phyloP scores from a whole-genome alignment of 306 rosid species.

The Vigna hirtella region DNA sequence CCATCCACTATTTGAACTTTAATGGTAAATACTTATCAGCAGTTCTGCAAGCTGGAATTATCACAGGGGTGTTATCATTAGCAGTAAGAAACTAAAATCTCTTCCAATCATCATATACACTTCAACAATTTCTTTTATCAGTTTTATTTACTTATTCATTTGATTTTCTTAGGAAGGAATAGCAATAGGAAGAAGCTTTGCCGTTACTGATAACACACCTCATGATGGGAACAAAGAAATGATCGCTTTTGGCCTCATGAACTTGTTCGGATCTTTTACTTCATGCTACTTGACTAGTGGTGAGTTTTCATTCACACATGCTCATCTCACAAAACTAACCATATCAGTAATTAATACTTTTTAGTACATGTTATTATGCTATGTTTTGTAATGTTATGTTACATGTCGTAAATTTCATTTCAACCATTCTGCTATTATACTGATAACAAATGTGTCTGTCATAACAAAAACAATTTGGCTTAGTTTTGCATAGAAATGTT shows the following conservation, averaged over 20 bases:
- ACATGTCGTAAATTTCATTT: too few relatives aligned
- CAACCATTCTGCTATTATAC: too few relatives aligned
- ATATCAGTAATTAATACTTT: too few relatives aligned
- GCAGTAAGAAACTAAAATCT: slow-evolving; percentile 61
- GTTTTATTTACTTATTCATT: not conserved
- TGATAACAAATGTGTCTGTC: too few relatives aligned
- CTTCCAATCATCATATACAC: not conserved
- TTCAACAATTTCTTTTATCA: not conserved
- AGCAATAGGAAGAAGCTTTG: slow-evolving; percentile 93
- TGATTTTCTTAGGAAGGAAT: slow-evolving; percentile 76
- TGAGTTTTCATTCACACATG: slow-evolving; percentile 26
- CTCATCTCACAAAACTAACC: too few relatives aligned
- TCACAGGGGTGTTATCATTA: slow-evolving; percentile 74
- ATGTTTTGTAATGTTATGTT: too few relatives aligned
- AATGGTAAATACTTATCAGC: slow-evolving; percentile 55
- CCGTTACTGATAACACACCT: slow-evolving; percentile 66
- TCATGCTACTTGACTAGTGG: slow-evolving; percentile 97
- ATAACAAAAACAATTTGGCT: too few relatives aligned
- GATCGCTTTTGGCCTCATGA: slow-evolving; percentile 91
- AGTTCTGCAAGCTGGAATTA: slow-evolving; percentile 55
- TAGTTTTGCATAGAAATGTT: too few relatives aligned
- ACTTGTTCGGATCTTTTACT: slow-evolving; percentile 77
- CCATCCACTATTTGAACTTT: slow-evolving; percentile 62
- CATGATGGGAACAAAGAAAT: slow-evolving; percentile 95
- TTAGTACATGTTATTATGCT: too few relatives aligned